Conservation (phyloP, 805 yeast genomes). For the Yamadazyma paraphyllophila region DNA sequence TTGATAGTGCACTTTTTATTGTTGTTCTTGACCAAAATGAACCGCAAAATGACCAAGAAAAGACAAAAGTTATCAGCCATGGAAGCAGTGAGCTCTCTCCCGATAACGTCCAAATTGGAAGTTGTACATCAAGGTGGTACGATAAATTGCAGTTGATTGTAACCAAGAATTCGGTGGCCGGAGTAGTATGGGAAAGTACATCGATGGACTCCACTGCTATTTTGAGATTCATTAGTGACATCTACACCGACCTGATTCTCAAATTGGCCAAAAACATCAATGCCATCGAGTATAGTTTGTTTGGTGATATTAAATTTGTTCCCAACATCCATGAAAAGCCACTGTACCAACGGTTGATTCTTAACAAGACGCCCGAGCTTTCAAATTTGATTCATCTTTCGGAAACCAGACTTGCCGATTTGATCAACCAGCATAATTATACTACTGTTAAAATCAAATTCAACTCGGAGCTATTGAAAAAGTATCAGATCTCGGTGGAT, state of each 20-base stretch:
- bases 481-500: slow-evolving; percentile 46
- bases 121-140: slow-evolving; percentile 60
- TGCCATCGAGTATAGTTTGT: slow-evolving; percentile 54
- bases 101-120: slow-evolving; percentile 49
- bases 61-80: slow-evolving; percentile 49
- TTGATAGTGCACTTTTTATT: slow-evolving; percentile 53
- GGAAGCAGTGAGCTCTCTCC: slow-evolving; percentile 46
- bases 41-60: slow-evolving; percentile 47
- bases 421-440: slow-evolving; percentile 57
- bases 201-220: slow-evolving; percentile 60
- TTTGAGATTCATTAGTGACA: slow-evolving; percentile 53
- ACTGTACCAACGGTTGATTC: slow-evolving; percentile 24
- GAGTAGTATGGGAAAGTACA: slow-evolving; percentile 57
- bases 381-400: slow-evolving; percentile 50
- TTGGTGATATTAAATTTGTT: slow-evolving; percentile 39
- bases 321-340: slow-evolving; percentile 44
- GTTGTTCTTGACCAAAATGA: slow-evolving; percentile 49
- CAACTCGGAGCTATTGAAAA: slow-evolving; percentile 34
- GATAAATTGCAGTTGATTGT: slow-evolving; percentile 56
- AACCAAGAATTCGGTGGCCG: slow-evolving; percentile 56
- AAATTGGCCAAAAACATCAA: slow-evolving; percentile 57
- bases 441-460: slow-evolving; percentile 39
- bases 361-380: slow-evolving; percentile 46
- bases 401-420: slow-evolving; percentile 57
- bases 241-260: slow-evolving; percentile 56